These are phyloP conservation scores for Fragaria vesca DNA, from an alignment of 306 rosid genomes.

Conservation along the genomic window DNA sequence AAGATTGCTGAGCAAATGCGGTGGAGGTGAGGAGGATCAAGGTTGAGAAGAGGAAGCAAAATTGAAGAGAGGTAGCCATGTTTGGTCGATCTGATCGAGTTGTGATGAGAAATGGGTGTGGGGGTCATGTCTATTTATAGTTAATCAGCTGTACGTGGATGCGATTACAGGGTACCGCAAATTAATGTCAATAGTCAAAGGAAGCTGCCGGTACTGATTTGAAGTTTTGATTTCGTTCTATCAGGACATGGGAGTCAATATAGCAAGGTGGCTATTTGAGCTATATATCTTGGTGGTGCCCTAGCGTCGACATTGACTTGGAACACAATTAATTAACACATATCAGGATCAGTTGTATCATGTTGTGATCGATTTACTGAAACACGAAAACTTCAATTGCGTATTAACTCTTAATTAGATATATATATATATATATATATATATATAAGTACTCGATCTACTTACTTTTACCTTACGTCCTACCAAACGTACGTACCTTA, in stretches of 20 bases:
- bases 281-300: not conserved
- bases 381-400: not conserved
- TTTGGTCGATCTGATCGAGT: not conserved
- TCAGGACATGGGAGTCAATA: not conserved
- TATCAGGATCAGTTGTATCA: not conserved
- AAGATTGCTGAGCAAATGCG: conserved; percentile 38
- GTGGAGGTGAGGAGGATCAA: conserved; percentile 12
- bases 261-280: not conserved
- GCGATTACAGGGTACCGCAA: not conserved
- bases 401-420: not conserved
- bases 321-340: not conserved
- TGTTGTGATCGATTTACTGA: not conserved
- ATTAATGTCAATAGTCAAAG: not conserved
- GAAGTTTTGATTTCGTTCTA: not conserved
- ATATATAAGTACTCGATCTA: no score
- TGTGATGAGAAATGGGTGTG: not conserved
- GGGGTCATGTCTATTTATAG: conserved; percentile 10
- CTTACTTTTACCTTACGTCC: no score
- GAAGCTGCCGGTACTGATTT: not conserved
- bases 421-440: no score
- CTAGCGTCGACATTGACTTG: not conserved
- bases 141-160: not conserved
- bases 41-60: conserved; percentile 8
- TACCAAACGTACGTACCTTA: no score
- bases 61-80: conserved; percentile 9